Conservation (phyloP, 2,329 filamentous ascomycete genomes). For the Diaporthe amygdali region DNA sequence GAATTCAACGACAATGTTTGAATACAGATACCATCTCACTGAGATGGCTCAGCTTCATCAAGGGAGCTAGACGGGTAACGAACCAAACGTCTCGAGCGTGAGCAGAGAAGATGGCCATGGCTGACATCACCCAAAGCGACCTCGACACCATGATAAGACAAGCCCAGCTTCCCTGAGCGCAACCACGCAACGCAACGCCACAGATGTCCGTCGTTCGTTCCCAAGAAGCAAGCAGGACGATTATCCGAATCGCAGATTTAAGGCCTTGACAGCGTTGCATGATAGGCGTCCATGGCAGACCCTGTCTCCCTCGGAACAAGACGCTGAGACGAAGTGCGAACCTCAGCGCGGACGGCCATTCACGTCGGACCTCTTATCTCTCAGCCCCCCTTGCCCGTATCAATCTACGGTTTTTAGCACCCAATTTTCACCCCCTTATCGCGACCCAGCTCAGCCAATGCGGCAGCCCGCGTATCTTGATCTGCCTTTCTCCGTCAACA, state of each 20-base stretch:
- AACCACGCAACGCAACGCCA: not conserved
- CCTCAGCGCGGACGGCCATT: not conserved
- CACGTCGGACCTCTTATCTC: conserved; percentile 2
- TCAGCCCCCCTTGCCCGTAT: conserved; percentile 1
- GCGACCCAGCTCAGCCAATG: conserved; percentile 14
- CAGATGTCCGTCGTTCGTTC: not conserved
- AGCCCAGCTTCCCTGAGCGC: not conserved
- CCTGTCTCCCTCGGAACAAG: not conserved
- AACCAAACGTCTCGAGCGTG: not conserved
- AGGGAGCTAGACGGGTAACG: not conserved
- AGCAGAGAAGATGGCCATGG: not conserved
- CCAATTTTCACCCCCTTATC: conserved; percentile 11
- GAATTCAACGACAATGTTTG: conserved; percentile 12
- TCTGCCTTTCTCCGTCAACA: conserved; percentile 15
- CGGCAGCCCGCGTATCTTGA: not conserved
- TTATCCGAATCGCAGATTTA: not conserved
- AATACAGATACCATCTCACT: not conserved
- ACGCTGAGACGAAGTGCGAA: not conserved
- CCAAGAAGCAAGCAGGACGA: not conserved
- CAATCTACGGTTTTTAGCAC: conserved; percentile 11
- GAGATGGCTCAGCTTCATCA: not conserved
- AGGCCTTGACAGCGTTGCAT: not conserved
- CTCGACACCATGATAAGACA: not conserved
- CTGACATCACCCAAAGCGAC: not conserved
- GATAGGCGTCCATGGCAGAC: not conserved